Percentiles rank a stretch among this genome's conserved stretches.
phyloP scores from a whole-genome alignment of 2,329 filamentous ascomycete genomes.

The Beauveria rudraprayagi region DNA sequence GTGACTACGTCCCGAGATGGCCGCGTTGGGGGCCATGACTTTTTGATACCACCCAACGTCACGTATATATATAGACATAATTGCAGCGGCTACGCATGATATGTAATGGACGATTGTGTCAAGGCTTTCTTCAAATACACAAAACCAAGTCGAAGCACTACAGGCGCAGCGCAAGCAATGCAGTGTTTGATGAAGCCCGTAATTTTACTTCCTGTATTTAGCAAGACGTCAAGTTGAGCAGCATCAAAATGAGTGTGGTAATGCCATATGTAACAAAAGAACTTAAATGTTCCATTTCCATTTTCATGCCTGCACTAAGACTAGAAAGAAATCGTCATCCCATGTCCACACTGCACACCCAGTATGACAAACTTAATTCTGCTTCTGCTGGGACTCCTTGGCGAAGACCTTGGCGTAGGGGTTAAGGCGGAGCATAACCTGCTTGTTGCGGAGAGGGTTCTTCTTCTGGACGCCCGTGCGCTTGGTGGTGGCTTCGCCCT shows the following conservation, averaged over 20 bases:
- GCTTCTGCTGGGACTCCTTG: constrained; percentile 49
- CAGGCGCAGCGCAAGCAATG: neutral
- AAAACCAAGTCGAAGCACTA: neutral
- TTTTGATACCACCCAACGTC: neutral
- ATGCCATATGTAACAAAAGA: neutral
- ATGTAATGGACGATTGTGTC: neutral
- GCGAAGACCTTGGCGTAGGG: constrained; percentile 89
- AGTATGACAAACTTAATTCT: constrained; percentile 27
- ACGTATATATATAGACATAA: neutral
- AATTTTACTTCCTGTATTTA: neutral
- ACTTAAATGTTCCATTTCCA: neutral
- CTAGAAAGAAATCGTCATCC: constrained; percentile 6
- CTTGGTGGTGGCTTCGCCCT: constrained; percentile 85
- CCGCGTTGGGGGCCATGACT: neutral
- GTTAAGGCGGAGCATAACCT: constrained; percentile 97
- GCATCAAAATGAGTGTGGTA: neutral
- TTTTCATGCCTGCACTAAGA: constrained; percentile 11
- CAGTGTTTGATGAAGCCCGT: neutral
- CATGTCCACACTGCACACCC: constrained; percentile 28
- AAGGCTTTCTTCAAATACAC: neutral
- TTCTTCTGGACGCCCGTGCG: constrained; percentile 94
- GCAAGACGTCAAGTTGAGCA: neutral
- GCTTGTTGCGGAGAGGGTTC: constrained; percentile 99
- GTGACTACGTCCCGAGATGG: neutral
- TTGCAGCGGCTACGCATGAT: neutral